These are phyloP conservation scores for Vanderwaltozyma yarrowii DNA, from an alignment of 805 yeast genomes.

Conservation along the genomic window DNA sequence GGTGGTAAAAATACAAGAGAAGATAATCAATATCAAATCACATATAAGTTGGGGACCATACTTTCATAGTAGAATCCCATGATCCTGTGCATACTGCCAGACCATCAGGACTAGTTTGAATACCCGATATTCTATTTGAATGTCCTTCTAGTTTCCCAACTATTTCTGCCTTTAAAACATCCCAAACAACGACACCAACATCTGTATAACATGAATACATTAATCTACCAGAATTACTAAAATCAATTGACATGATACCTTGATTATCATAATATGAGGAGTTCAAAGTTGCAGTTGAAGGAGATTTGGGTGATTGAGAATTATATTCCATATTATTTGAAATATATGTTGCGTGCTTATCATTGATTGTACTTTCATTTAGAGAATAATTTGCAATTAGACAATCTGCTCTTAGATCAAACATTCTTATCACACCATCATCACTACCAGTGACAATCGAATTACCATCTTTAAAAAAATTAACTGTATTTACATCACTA, in stretches of 20 bases:
- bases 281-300: conserved; percentile 9
- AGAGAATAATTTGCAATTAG: conserved; percentile 43
- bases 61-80: conserved; percentile 64
- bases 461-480: conserved; percentile 60
- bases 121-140: conserved; percentile 48
- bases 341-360: conserved; percentile 14
- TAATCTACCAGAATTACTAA: conserved; percentile 64
- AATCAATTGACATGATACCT: conserved; percentile 66
- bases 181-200: conserved; percentile 70
- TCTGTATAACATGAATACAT: conserved; percentile 71
- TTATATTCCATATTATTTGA: conserved; percentile 19
- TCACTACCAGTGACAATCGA: conserved; percentile 70
- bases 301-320: conserved; percentile 14
- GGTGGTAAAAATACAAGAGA: no score
- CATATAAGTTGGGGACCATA: conserved; percentile 43
- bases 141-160: conserved; percentile 64
- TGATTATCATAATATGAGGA: conserved; percentile 39
- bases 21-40: no score
- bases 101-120: conserved; percentile 65
- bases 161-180: conserved; percentile 50
- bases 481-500: conserved; percentile 53
- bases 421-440: conserved; percentile 59
- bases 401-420: conserved; percentile 71
- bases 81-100: conserved; percentile 67
- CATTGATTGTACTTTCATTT: conserved; percentile 7